These are phyloP conservation scores for Acephala macrosclerotiorum DNA, from an alignment of 2,329 filamentous ascomycete species.

Conservation along the genomic window DNA sequence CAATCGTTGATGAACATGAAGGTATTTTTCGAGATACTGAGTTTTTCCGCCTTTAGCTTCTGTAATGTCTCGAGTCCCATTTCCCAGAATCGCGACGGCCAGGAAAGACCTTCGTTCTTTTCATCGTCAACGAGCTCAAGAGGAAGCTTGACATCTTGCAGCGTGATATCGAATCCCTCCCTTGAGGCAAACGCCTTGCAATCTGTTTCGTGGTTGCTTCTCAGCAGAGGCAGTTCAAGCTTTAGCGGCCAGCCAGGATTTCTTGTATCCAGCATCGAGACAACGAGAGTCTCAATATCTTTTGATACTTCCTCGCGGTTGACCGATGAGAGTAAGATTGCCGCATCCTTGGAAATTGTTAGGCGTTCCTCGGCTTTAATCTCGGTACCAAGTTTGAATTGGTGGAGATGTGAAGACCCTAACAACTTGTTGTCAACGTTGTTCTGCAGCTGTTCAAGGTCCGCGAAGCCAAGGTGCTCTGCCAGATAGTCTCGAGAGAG, in stretches of 20 bases:
- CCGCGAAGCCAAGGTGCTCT: slow-evolving; percentile 26
- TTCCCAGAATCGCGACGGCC: slow-evolving; percentile 30
- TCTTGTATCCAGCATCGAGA: slow-evolving; percentile 20
- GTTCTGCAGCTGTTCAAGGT: slow-evolving; percentile 29
- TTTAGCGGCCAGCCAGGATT: slow-evolving; percentile 21
- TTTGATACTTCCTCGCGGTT: slow-evolving; percentile 22
- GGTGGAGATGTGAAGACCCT: slow-evolving; percentile 29
- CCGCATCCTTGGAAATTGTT: slow-evolving; percentile 34
- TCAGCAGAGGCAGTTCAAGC: slow-evolving; percentile 41
- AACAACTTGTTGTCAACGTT: neutral
- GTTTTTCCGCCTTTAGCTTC: slow-evolving; percentile 39
- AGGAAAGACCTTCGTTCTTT: slow-evolving; percentile 38
- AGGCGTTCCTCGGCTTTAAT: slow-evolving; percentile 37
- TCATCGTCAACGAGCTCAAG: slow-evolving; percentile 40
- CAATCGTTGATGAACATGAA: slow-evolving; percentile 33
- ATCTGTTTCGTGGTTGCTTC: slow-evolving; percentile 40
- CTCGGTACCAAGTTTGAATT: slow-evolving; percentile 28
- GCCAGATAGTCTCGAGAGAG: slow-evolving; percentile 36
- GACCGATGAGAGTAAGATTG: slow-evolving; percentile 34
- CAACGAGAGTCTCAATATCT: slow-evolving; percentile 22
- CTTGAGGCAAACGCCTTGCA: slow-evolving; percentile 36
- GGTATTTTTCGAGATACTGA: slow-evolving; percentile 37
- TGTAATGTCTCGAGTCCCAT: slow-evolving; percentile 31
- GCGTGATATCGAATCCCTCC: slow-evolving; percentile 38
- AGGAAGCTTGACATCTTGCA: slow-evolving; percentile 40